Percentiles rank a stretch among this genome's conserved stretches.
These are phyloP conservation scores for Chaetomiaceae sp. DNA, from an alignment of 2,329 filamentous ascomycete species.

Conservation along the genomic window DNA sequence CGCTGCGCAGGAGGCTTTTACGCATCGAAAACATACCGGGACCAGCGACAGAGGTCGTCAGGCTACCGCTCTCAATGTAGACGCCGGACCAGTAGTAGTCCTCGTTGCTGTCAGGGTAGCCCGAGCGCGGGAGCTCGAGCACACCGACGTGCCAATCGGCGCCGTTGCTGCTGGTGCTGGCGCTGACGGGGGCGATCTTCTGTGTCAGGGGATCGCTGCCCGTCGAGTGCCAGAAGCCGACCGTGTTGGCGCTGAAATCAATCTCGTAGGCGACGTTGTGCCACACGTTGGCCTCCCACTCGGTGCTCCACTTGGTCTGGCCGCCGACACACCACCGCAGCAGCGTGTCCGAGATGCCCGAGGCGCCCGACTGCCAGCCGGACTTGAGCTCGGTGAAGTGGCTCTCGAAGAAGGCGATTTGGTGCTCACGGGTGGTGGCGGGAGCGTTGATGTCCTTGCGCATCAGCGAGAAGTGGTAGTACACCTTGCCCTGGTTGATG, in stretches of 20 bases:
- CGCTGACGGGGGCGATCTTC: conserved; percentile 55
- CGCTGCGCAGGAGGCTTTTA: too few species aligned
- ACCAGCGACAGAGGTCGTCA: conserved; percentile 29
- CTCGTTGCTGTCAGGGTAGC: conserved; percentile 52
- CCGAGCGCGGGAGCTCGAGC: conserved; percentile 57
- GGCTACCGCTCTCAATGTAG: conserved; percentile 59
- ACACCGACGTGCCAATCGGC: conserved; percentile 71
- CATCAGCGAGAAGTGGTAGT: conserved; percentile 69
- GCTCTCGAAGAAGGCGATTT: conserved; percentile 59
- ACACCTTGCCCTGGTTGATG: conserved; percentile 63
- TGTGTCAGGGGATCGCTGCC: conserved; percentile 54
- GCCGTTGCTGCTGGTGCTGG: conserved; percentile 60
- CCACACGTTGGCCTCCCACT: conserved; percentile 61
- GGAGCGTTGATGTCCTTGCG: conserved; percentile 56
- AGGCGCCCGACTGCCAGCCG: conserved; percentile 52
- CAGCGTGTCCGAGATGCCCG: conserved; percentile 44
- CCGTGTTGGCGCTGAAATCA: conserved; percentile 58
- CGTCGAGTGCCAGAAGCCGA: conserved; percentile 68
- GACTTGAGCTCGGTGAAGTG: conserved; percentile 74
- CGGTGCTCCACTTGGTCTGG: conserved; percentile 57
- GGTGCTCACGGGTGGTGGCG: conserved; percentile 60
- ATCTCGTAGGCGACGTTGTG: conserved; percentile 74
- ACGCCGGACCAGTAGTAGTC: conserved; percentile 70
- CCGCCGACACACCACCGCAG: conserved; percentile 63
- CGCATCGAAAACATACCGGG: too few species aligned